Conservation (phyloP, 805 yeast species). For the Starmerella bombi region DNA sequence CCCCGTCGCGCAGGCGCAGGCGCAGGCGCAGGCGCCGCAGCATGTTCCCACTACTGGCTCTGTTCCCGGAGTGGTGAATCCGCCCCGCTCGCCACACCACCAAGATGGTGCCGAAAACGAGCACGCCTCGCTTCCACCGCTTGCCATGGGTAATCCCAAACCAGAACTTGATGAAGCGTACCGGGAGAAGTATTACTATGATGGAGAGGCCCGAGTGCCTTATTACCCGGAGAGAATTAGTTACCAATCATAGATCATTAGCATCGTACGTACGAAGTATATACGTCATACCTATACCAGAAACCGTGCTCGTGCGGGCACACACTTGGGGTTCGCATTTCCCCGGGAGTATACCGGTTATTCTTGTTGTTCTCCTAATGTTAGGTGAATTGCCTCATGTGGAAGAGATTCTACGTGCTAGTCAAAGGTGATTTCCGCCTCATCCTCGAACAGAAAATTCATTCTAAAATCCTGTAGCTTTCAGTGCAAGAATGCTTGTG, state of each 20-base stretch:
- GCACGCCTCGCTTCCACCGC: neutral
- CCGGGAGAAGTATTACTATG: neutral
- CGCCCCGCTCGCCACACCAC: neutral
- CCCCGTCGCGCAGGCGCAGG: constrained; percentile 2
- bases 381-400: too few species aligned
- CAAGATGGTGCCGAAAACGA: neutral
- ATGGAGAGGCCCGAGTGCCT: neutral
- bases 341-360: too few species aligned
- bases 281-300: too few species aligned
- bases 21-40: constrained; percentile 8
- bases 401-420: too few species aligned
- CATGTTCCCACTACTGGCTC: neutral
- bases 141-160: neutral
- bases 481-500: too few species aligned
- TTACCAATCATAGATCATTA: neutral
- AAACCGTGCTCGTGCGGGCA: too few species aligned
- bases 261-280: too few species aligned
- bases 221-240: neutral
- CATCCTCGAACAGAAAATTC: too few species aligned
- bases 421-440: too few species aligned
- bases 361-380: too few species aligned
- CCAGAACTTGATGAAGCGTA: neutral
- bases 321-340: too few species aligned
- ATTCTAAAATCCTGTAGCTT: too few species aligned
- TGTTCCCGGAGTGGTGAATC: constrained; percentile 16